Evolutionary conservation across 2,329 filamentous ascomycete genomes (phyloP).

Genomic region (Stagonosporopsis rhizophila): DNA sequence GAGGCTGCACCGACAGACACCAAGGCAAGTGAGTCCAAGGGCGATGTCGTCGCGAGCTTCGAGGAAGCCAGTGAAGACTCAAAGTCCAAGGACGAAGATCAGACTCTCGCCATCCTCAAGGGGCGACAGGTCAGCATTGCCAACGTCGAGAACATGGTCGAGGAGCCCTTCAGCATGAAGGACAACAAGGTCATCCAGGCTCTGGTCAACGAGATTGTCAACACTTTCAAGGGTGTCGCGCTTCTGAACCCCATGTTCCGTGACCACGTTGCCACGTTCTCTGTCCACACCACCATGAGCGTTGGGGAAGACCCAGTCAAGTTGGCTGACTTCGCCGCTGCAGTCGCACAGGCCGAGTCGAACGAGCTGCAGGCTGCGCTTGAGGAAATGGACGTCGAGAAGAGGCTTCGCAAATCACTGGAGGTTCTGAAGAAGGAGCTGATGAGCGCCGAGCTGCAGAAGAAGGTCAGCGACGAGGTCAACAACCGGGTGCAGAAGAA

Average conservation of each 20-base stretch:
- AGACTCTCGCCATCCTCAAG: conserved; percentile 88
- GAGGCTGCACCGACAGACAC: conserved; percentile 60
- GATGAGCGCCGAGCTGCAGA: conserved; percentile 96
- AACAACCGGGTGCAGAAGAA: conserved; percentile 97
- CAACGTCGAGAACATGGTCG: conserved; percentile 89
- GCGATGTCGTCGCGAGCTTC: conserved; percentile 95
- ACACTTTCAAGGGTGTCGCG: conserved; percentile 97
- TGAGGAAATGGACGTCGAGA: conserved; percentile 86
- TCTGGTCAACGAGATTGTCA: conserved; percentile 96
- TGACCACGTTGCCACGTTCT: conserved; percentile 94
- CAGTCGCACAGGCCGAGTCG: conserved; percentile 85
- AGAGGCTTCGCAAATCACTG: conserved; percentile 88
- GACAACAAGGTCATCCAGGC: conserved; percentile 89
- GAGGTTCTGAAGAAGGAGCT: conserved; percentile 96
- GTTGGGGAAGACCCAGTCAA: conserved; percentile 95
- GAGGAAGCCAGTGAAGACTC: conserved; percentile 77
- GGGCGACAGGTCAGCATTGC: conserved; percentile 93
- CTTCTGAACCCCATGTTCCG: conserved; percentile 93
- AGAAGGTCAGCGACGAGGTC: conserved; percentile 97
- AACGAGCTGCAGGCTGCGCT: conserved; percentile 92
- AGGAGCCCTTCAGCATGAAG: conserved; percentile 88
- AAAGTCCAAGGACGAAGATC: conserved; percentile 63
- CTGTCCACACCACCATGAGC: conserved; percentile 82
- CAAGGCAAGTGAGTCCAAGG: conserved; percentile 58
- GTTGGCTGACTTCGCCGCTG: conserved; percentile 94